Percentiles rank a stretch among this genome's conserved stretches.
Conservation (phyloP, 257 asterid species). For the Gentiana dahurica region DNA sequence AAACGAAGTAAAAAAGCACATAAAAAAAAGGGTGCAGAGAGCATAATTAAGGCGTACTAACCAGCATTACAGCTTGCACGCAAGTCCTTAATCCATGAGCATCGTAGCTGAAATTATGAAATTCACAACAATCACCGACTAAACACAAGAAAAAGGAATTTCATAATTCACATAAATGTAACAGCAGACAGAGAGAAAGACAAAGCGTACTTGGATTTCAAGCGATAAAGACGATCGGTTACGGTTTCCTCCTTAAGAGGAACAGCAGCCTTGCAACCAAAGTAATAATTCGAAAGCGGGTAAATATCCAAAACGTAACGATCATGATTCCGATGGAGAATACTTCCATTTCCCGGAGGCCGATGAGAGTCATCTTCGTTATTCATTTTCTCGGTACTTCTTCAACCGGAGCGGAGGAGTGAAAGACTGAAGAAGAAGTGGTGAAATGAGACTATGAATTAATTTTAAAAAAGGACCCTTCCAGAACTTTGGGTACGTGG, state of each 20-base stretch:
- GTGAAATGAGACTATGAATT: too few relatives aligned
- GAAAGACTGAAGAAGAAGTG: too few relatives aligned
- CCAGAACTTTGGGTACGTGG: constrained; percentile 16
- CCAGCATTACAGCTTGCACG: constrained; percentile 82
- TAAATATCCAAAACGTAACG: constrained; percentile 40
- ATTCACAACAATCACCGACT: not conserved
- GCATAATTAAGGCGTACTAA: constrained; percentile 18
- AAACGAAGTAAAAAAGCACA: too few relatives aligned
- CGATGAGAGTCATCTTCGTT: constrained; percentile 8
- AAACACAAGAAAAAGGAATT: not conserved
- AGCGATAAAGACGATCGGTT: constrained; percentile 59
- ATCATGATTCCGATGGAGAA: constrained; percentile 1
- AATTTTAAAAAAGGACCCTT: not conserved
- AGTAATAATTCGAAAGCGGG: constrained; percentile 73
- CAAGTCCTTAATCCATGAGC: constrained; percentile 65
- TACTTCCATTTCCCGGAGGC: constrained; percentile 7
- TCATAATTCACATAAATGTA: not conserved
- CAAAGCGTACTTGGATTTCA: constrained; percentile 51
- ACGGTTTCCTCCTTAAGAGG: constrained; percentile 41
- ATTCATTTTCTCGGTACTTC: constrained; percentile 20
- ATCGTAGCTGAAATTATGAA: constrained; percentile 47
- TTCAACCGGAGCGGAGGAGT: not conserved
- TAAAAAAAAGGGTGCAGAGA: too few relatives aligned
- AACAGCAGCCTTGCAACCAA: constrained; percentile 53
- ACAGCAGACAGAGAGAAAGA: not conserved